These are phyloP conservation scores for Tremellales sp. DNA, from an alignment of 1,284 basidiomycete genomes.

Conservation along the genomic window DNA sequence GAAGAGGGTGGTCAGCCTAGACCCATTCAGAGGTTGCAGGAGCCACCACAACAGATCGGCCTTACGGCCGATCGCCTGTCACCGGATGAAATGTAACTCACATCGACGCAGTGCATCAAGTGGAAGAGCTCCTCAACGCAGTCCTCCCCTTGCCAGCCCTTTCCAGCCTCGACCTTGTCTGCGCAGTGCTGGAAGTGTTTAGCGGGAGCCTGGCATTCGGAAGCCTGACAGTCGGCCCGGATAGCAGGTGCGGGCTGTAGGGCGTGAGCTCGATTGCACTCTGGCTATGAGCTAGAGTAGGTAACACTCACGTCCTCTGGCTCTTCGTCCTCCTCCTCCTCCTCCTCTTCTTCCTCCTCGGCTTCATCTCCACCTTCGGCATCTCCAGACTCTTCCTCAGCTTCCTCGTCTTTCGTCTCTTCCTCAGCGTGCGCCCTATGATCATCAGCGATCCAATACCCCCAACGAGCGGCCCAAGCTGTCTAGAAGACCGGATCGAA, in stretches of 20 bases:
- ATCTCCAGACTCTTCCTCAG: slow-evolving; percentile 35
- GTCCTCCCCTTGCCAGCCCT: slow-evolving; percentile 81
- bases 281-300: neutral
- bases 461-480: neutral
- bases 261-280: neutral
- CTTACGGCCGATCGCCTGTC: too few relatives aligned
- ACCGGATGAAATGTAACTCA: slow-evolving; percentile 51
- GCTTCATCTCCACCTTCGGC: slow-evolving; percentile 50
- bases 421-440: slow-evolving; percentile 41
- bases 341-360: slow-evolving; percentile 50
- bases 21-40: neutral
- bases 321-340: slow-evolving; percentile 60
- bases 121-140: slow-evolving; percentile 74
- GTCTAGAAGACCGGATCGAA: slow-evolving; percentile 3
- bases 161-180: slow-evolving; percentile 67
- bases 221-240: slow-evolving; percentile 68
- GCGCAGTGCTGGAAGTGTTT: slow-evolving; percentile 89
- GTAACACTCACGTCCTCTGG: slow-evolving; percentile 69
- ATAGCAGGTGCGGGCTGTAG: slow-evolving; percentile 61
- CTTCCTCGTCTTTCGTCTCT: slow-evolving; percentile 35
- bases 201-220: slow-evolving; percentile 65
- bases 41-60: neutral
- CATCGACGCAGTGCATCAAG: slow-evolving; percentile 80
- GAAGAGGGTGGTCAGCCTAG: slow-evolving; percentile 4
- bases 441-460: neutral